A percentile compares a stretch with the other conserved stretches of the same genome.
phyloP scores from a whole-genome alignment of 139 green algal species.

The Tetradesmus lagerheimii region DNA sequence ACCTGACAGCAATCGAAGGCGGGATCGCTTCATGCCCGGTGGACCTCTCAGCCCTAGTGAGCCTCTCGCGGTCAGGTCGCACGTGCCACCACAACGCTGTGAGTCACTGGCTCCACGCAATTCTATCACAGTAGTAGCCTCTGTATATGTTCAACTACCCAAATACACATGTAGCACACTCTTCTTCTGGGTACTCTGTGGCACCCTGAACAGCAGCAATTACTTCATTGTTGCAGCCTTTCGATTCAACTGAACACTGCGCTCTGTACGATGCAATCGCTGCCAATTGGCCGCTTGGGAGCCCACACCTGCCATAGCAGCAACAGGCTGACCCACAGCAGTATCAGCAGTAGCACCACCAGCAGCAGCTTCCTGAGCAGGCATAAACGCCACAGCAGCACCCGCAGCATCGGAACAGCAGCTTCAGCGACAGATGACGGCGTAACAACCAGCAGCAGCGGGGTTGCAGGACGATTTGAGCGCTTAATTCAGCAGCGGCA shows the following conservation, averaged over 20 bases:
- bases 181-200: too few relatives aligned
- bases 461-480: slow-evolving; percentile 5
- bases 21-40: not conserved
- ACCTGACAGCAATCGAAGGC: not conserved
- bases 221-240: too few relatives aligned
- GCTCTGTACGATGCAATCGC: not conserved
- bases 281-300: not conserved
- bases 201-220: not conserved
- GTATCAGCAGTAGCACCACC: not conserved
- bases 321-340: not conserved
- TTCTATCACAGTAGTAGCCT: not conserved
- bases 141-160: not conserved
- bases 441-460: not conserved
- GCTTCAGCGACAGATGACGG: not conserved
- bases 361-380: not conserved
- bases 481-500: slow-evolving; percentile 28
- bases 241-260: too few relatives aligned
- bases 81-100: not conserved
- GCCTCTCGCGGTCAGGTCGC: not conserved
- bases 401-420: not conserved
- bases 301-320: not conserved
- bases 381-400: not conserved
- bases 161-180: too few relatives aligned
- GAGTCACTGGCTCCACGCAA: not conserved
- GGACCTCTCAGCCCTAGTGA: not conserved